Percentiles rank a stretch among this genome's conserved stretches.
Evolutionary conservation across 768 basidiomycete genomes (phyloP).

Genomic region (Strobilomyces dryophilus): DNA sequence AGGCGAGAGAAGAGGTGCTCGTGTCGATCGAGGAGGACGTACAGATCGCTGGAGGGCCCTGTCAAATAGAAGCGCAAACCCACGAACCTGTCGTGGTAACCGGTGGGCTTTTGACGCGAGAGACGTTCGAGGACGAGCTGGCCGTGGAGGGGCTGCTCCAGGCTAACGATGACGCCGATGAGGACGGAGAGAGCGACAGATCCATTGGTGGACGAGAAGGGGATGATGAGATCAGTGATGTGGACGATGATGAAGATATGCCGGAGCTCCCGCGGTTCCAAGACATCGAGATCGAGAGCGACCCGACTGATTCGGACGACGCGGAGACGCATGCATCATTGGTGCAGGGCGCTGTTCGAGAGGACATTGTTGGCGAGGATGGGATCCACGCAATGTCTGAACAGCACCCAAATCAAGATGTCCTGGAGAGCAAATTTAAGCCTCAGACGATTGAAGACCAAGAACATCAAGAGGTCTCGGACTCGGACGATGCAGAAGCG

Average conservation of each 20-base stretch:
- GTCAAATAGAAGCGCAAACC: neutral
- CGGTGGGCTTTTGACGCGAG: neutral
- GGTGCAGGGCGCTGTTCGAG: neutral
- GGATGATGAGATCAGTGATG: neutral
- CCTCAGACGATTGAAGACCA: neutral
- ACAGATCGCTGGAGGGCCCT: neutral
- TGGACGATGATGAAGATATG: neutral
- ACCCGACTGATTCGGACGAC: constrained; percentile 28
- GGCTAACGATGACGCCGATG: neutral
- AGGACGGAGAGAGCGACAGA: neutral
- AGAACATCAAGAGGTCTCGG: neutral
- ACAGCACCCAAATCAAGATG: neutral
- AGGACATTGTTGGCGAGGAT: neutral
- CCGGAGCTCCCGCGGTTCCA: constrained; percentile 8
- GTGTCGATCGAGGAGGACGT: constrained; percentile 8
- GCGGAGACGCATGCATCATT: constrained; percentile 23
- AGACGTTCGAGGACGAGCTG: constrained; percentile 18
- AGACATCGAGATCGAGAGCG: constrained; percentile 1
- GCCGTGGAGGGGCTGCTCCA: constrained; percentile 23
- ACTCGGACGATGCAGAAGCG: neutral
- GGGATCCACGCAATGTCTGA: neutral
- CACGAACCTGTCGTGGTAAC: neutral
- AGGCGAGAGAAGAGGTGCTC: constrained; percentile 1
- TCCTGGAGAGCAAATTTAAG: neutral
- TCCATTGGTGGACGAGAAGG: neutral